A percentile compares a stretch with the other conserved stretches of the same genome.
Evolutionary conservation across 441 rosid genomes (phyloP).

Genomic region (Gossypium trilobum): DNA sequence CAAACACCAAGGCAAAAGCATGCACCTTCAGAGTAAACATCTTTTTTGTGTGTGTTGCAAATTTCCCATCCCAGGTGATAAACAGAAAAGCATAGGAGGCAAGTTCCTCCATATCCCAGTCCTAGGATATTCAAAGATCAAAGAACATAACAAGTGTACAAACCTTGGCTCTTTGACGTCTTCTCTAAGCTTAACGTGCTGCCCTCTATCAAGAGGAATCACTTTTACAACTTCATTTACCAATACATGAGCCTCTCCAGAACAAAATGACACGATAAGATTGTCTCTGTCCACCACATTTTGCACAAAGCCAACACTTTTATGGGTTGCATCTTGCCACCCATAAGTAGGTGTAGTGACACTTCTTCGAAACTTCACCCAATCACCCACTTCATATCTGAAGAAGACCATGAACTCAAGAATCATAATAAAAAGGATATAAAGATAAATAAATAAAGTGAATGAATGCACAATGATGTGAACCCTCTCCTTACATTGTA

Average conservation of each 20-base stretch:
- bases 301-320: constrained; percentile 98
- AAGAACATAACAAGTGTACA: constrained; percentile 12
- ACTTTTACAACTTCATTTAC: constrained; percentile 80
- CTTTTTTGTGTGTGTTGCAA: not conserved
- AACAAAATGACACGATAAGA: constrained; percentile 78
- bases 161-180: constrained; percentile 92
- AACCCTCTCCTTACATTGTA: constrained; percentile 56
- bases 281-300: constrained; percentile 63
- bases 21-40: not conserved
- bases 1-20: not conserved
- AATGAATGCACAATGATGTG: constrained; percentile 1
- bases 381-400: constrained; percentile 91
- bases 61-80: not conserved
- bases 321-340: constrained; percentile 92
- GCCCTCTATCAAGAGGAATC: constrained; percentile 95
- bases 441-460: not conserved
- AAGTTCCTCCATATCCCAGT: not conserved
- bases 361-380: constrained; percentile 92
- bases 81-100: not conserved
- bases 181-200: constrained; percentile 75
- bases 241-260: constrained; percentile 77
- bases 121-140: not conserved
- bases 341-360: constrained; percentile 66
- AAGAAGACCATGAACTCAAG: constrained; percentile 11
- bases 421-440: not conserved